Base-by-base conservation (phyloP, 139 green algal species). In the Ettlia oleoabundans region DNA sequence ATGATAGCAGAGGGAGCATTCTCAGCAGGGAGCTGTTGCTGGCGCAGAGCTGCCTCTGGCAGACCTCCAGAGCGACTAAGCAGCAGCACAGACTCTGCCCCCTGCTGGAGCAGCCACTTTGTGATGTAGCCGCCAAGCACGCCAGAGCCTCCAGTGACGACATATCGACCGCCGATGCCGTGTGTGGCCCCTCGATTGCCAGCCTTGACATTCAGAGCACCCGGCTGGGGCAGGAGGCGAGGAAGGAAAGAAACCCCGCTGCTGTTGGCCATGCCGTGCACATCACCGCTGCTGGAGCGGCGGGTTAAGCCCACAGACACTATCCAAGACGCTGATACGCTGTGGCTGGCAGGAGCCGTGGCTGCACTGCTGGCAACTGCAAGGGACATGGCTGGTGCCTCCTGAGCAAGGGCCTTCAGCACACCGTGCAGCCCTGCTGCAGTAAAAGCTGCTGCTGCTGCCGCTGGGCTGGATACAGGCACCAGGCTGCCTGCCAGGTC, bases 341-440 rank as follows among this genome's bases (percentile, higher is more conserved):
- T 22, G n/a, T 35, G 26, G 26, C 47, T 10, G 19, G 21, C 21
- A 28, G 41, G 35, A 41, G 68, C 68, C 38, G 26, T 8, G 8
- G 28, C 1, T 24, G n/a, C 13, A 61, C 73, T 38, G 73, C 4
- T 19, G 22, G 0, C 3, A 10, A 82, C 61, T 43, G n/a, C 47
- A 33, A 85, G 18, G 2, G 47, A 32, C 41, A 69, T 21, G 2
- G 58, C 61, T 63, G 80, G 80, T 1, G 64, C 43, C 62, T 88
- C 84, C 18, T 86, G 80, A 35, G 80, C 70, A 22, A 85, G 41
- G 0, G 80, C 79, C 84, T 86, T 88, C 21, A 86, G 62, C 80
- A 88, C 81, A 35, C 84, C 84, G 41, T 80, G 73, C 33, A 84
- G 26, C 1, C 58, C 70, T 15, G 71, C 72, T 8, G 33, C 53